A percentile compares a stretch with the other conserved stretches of the same genome.
Evolutionary conservation across 129 eudicot genomes (phyloP).

Genomic region (Flaveria trinervia): DNA sequence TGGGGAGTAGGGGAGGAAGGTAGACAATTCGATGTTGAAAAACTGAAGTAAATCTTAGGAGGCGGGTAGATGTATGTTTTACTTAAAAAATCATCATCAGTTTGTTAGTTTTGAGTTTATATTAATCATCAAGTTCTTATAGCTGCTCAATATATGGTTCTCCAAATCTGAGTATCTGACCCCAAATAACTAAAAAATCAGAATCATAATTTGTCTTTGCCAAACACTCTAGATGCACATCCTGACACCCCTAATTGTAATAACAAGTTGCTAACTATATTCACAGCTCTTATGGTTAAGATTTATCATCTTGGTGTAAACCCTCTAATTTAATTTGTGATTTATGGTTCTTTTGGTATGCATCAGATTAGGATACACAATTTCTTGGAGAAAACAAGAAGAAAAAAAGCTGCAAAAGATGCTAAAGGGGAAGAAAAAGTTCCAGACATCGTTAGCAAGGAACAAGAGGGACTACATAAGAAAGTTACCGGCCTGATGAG

Average conservation of each 20-base stretch:
- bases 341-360: slow-evolving; percentile 10
- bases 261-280: neutral
- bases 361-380: slow-evolving; percentile 71
- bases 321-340: slow-evolving; percentile 5
- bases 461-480: slow-evolving; percentile 52
- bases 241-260: slow-evolving; percentile 7
- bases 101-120: neutral
- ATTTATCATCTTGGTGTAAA: slow-evolving; percentile 1
- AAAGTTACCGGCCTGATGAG: slow-evolving; percentile 64
- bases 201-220: neutral
- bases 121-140: neutral
- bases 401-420: slow-evolving; percentile 45
- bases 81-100: neutral
- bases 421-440: slow-evolving; percentile 41
- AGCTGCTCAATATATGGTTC: neutral
- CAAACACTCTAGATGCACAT: slow-evolving; percentile 11
- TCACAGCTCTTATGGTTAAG: neutral
- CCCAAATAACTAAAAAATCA: neutral
- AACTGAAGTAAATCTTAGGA: neutral
- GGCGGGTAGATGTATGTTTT: neutral
- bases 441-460: slow-evolving; percentile 26
- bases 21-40: neutral
- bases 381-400: slow-evolving; percentile 70
- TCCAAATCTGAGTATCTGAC: neutral
- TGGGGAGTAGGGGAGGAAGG: neutral